These are phyloP conservation scores for Talaromyces sp. DNA, from an alignment of 2,329 filamentous ascomycete genomes.

Conservation along the genomic window DNA sequence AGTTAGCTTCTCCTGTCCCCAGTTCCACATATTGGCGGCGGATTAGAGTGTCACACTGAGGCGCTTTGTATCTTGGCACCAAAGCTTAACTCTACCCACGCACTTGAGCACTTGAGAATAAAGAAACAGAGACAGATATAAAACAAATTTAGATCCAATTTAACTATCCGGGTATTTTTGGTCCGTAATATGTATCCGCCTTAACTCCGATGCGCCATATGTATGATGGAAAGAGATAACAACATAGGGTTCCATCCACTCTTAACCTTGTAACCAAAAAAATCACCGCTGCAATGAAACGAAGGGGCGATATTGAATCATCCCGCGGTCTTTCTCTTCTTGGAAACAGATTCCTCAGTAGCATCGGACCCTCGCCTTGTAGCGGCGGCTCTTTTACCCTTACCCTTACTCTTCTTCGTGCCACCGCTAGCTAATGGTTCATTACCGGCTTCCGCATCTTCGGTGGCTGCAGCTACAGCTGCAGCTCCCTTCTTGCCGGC, in stretches of 20 bases:
- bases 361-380: conserved; percentile 29
- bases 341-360: conserved; percentile 37
- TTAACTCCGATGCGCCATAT: background rate
- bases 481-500: conserved; percentile 36
- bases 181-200: background rate
- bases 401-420: conserved; percentile 40
- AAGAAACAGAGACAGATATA: too few species aligned
- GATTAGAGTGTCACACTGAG: too few species aligned
- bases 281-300: background rate
- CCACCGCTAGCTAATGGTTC: conserved; percentile 22
- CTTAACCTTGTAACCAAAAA: background rate
- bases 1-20: too few species aligned
- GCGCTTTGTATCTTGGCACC: too few species aligned
- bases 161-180: conserved; percentile 6
- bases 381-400: conserved; percentile 36
- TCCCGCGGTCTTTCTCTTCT: conserved; percentile 36
- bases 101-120: too few species aligned
- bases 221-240: too few species aligned
- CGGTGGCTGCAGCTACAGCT: conserved; percentile 14
- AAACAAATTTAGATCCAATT: too few species aligned
- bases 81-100: too few species aligned
- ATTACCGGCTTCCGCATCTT: conserved; percentile 31
- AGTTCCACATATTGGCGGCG: too few species aligned
- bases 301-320: conserved; percentile 3
- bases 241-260: too few species aligned